Conservation (phyloP, 768 basidiomycete species). For the Mycena latifolia region DNA sequence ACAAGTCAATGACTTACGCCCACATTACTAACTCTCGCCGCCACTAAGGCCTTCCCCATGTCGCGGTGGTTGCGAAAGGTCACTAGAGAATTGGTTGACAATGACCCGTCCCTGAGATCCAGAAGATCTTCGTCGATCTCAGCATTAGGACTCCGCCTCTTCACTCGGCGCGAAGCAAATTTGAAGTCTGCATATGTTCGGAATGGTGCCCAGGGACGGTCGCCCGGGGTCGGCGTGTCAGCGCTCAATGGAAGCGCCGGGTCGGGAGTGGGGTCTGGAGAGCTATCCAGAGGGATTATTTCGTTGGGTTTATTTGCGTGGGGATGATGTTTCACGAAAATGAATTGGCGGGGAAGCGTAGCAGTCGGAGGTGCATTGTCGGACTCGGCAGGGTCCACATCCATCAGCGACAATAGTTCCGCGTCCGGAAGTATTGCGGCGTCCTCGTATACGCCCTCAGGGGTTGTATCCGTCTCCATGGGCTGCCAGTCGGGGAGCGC, state of each 20-base stretch:
- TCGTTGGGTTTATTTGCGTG: constrained; percentile 13
- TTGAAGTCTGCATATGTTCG: constrained; percentile 15
- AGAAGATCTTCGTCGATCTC: constrained; percentile 27
- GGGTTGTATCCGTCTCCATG: neutral
- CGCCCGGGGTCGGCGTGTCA: neutral
- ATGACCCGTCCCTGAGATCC: neutral
- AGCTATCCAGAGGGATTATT: constrained; percentile 21
- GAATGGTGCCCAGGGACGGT: constrained; percentile 24
- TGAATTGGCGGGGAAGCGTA: constrained; percentile 16
- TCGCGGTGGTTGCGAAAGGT: constrained; percentile 28
- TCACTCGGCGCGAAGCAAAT: constrained; percentile 11
- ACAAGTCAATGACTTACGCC: constrained; percentile 9
- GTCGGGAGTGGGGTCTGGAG: neutral
- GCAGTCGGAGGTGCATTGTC: neutral
- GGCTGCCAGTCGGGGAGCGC: neutral
- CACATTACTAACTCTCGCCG: constrained; percentile 23
- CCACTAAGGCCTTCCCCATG: constrained; percentile 15
- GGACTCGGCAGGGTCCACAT: constrained; percentile 1
- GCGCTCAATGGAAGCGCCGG: no score
- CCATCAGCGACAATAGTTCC: constrained; percentile 2
- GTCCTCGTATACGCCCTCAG: neutral
- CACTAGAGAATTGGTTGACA: neutral
- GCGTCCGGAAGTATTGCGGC: neutral
- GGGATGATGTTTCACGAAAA: constrained; percentile 28
- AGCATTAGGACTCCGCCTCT: constrained; percentile 4